phyloP scores from a whole-genome alignment of 495 filamentous ascomycete species.

The Trichoderma asperelloides region DNA sequence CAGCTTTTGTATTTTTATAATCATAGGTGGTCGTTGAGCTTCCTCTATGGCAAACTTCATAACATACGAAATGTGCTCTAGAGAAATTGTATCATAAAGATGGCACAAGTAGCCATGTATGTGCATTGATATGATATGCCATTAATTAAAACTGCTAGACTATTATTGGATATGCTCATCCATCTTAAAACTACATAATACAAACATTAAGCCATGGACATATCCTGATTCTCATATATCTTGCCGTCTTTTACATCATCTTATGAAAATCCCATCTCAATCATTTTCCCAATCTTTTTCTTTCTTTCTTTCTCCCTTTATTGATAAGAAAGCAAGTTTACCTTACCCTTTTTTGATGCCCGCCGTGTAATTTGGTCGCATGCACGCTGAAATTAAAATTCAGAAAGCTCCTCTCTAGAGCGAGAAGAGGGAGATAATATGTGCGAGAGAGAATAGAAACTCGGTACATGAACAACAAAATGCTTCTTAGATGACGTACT shows the following conservation, averaged over 20 bases:
- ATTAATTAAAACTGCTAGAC: background rate
- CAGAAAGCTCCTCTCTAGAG: background rate
- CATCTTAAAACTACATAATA: background rate
- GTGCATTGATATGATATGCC: background rate
- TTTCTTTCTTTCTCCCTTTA: background rate
- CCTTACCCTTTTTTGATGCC: background rate
- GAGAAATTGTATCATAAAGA: too few species aligned
- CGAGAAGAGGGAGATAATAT: background rate
- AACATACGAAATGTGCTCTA: too few species aligned
- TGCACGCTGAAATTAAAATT: background rate
- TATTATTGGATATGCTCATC: background rate
- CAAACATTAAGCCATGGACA: background rate
- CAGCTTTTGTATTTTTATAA: background rate
- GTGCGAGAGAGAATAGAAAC: background rate
- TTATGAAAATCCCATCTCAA: background rate
- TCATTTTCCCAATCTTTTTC: background rate
- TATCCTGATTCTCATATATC: background rate
- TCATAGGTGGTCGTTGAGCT: background rate
- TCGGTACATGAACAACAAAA: background rate
- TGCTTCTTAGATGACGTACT: constrained; percentile 25
- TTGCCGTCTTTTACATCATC: background rate
- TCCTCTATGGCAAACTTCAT: too few species aligned
- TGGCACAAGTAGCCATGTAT: too few species aligned
- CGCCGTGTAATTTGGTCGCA: background rate
- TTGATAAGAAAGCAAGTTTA: background rate